Conservation (phyloP, 805 yeast species). For the Maudiozyma serrabonitensis region DNA sequence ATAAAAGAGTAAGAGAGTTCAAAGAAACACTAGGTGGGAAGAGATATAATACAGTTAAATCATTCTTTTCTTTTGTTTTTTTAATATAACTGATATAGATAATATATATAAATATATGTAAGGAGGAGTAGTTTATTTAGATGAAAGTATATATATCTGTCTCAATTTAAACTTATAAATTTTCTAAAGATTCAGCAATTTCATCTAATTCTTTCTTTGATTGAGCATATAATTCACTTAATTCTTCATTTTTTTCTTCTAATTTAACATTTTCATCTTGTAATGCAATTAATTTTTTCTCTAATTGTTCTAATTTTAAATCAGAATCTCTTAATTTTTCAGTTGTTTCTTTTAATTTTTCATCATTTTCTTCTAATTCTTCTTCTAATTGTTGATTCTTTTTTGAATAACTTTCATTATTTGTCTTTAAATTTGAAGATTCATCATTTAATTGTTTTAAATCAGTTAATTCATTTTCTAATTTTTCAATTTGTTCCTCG, state of each 20-base stretch:
- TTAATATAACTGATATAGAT: background rate
- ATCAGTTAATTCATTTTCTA: slow-evolving; percentile 63
- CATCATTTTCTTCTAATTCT: slow-evolving; percentile 68
- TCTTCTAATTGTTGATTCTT: slow-evolving; percentile 81
- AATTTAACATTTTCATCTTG: slow-evolving; percentile 84
- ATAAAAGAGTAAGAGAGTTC: too few relatives aligned
- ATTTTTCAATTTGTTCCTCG: slow-evolving; percentile 58
- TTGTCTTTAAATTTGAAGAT: slow-evolving; percentile 88
- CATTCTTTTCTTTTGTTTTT: background rate
- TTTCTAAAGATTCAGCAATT: slow-evolving; percentile 86
- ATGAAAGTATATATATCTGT: background rate
- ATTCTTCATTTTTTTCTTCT: slow-evolving; percentile 83
- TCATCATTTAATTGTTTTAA: slow-evolving; percentile 83
- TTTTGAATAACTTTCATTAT: slow-evolving; percentile 81
- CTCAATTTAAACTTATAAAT: slow-evolving; percentile 12
- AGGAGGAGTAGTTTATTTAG: background rate
- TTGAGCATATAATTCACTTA: slow-evolving; percentile 64
- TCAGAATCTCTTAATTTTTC: slow-evolving; percentile 82
- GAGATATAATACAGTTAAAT: too few relatives aligned
- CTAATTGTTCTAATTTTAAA: slow-evolving; percentile 79
- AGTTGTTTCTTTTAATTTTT: slow-evolving; percentile 86
- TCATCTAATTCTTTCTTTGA: slow-evolving; percentile 91
- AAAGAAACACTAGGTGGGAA: too few relatives aligned
- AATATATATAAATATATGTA: background rate
- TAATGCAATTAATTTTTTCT: slow-evolving; percentile 80